Percentiles rank a stretch among this genome's conserved stretches.
phyloP scores from a whole-genome alignment of 1,284 basidiomycete genomes.

The Taiwanofungus camphoratus region DNA sequence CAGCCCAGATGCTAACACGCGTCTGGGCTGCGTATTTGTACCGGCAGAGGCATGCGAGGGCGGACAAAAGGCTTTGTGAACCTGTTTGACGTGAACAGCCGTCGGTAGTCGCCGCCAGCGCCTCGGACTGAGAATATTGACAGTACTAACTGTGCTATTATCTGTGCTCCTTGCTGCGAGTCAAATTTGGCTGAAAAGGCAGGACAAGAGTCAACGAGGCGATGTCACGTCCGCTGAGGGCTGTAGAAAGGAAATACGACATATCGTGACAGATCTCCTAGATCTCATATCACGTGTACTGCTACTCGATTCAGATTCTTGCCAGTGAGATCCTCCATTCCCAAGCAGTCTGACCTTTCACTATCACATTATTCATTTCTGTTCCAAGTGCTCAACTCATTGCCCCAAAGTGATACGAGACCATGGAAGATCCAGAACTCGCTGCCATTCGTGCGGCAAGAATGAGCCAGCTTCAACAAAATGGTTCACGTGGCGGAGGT shows the following conservation, averaged over 20 bases:
- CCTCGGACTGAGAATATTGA: slow-evolving; percentile 1
- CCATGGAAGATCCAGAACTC: slow-evolving; percentile 36
- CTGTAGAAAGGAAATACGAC: no score
- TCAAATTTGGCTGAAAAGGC: no score
- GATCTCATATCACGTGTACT: no score
- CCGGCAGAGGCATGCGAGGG: slow-evolving; percentile 1
- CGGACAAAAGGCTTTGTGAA: background rate
- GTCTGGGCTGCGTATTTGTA: background rate
- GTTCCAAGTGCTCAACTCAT: background rate
- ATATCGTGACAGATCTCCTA: no score
- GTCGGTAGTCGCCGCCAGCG: slow-evolving; percentile 2
- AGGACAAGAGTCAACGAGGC: no score
- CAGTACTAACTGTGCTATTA: no score
- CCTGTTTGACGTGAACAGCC: slow-evolving; percentile 2
- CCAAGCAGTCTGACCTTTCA: background rate
- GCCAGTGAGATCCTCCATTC: background rate
- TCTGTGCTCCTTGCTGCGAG: background rate
- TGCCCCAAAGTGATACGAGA: background rate
- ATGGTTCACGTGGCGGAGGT: slow-evolving; percentile 10
- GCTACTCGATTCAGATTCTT: no score
- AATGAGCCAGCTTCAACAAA: slow-evolving; percentile 33
- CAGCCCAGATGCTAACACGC: background rate
- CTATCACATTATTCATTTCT: background rate
- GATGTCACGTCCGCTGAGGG: no score
- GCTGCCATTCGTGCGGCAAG: slow-evolving; percentile 40